phyloP scores from a whole-genome alignment of 441 rosid genomes.

The Manihot esculenta region DNA sequence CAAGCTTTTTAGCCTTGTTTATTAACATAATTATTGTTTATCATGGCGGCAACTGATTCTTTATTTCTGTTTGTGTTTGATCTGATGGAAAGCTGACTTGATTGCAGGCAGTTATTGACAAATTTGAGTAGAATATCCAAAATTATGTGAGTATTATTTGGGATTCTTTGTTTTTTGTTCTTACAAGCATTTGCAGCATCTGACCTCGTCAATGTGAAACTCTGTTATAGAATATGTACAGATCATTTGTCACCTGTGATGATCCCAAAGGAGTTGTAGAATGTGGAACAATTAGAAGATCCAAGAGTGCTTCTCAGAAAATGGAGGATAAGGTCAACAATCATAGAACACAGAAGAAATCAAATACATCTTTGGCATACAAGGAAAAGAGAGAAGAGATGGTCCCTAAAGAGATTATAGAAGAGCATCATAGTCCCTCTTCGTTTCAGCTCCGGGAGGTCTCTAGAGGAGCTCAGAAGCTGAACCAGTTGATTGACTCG shows the following conservation, averaged over 20 bases:
- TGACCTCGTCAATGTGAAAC: slow-evolving; percentile 30
- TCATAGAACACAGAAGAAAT: slow-evolving; percentile 28
- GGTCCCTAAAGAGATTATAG: slow-evolving; percentile 23
- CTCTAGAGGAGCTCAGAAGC: slow-evolving; percentile 75
- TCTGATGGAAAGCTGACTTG: slow-evolving; percentile 25
- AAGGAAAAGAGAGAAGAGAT: slow-evolving; percentile 39
- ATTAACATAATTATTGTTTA: slow-evolving; percentile 24
- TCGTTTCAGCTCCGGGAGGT: slow-evolving; percentile 79
- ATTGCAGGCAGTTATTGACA: slow-evolving; percentile 22
- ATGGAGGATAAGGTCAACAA: slow-evolving; percentile 41
- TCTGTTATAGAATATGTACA: slow-evolving; percentile 62
- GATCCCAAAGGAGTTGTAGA: slow-evolving; percentile 89
- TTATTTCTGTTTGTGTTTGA: slow-evolving; percentile 14
- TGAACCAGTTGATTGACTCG: slow-evolving; percentile 65
- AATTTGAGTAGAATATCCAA: slow-evolving; percentile 20
- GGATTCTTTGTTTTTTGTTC: neutral
- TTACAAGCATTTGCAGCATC: slow-evolving; percentile 12
- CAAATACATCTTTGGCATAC: slow-evolving; percentile 20
- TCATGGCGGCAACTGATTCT: slow-evolving; percentile 36
- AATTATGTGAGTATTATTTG: slow-evolving; percentile 27
- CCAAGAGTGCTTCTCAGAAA: slow-evolving; percentile 41
- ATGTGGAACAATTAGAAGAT: slow-evolving; percentile 68
- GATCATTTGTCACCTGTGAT: slow-evolving; percentile 82
- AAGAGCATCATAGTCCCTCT: slow-evolving; percentile 33
- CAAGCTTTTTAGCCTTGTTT: slow-evolving; percentile 10